These are phyloP conservation scores for Cajanus cajan DNA, from an alignment of 306 rosid genomes.

Conservation along the genomic window DNA sequence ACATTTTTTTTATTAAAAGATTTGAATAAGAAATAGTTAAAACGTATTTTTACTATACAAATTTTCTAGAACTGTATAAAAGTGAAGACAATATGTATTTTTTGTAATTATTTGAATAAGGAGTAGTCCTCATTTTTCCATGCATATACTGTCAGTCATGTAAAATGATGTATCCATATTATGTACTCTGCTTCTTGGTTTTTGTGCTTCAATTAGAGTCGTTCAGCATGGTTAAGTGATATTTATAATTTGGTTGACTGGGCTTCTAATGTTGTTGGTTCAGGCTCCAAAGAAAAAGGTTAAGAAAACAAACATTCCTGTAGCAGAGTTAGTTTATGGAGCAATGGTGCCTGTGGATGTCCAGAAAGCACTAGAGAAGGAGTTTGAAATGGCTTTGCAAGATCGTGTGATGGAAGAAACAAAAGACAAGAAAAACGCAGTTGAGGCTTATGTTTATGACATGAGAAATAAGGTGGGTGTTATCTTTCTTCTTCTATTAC, in stretches of 20 bases:
- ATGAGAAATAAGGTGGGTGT: constrained; percentile 85
- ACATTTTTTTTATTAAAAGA: not conserved
- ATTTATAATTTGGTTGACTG: constrained; percentile 15
- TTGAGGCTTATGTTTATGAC: constrained; percentile 93
- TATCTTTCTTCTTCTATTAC: not conserved
- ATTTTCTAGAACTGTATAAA: not conserved
- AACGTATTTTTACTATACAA: not conserved
- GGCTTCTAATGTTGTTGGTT: constrained; percentile 35
- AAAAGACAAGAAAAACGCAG: constrained; percentile 93
- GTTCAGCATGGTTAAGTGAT: not conserved
- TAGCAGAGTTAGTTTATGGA: constrained; percentile 76
- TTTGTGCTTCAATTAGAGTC: not conserved
- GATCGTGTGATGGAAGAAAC: constrained; percentile 98
- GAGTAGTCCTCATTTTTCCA: not conserved
- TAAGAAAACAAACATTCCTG: constrained; percentile 66
- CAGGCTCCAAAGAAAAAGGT: constrained; percentile 87
- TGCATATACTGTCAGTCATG: not conserved
- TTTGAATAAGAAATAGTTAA: not conserved
- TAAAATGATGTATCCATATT: not conserved
- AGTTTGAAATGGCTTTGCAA: constrained; percentile 97
- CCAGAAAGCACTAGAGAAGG: constrained; percentile 84
- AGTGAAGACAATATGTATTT: not conserved
- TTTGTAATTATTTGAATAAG: not conserved
- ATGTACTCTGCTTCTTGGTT: not conserved
- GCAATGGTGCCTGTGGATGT: constrained; percentile 59